These are phyloP conservation scores for Neonectria coccinea DNA, from an alignment of 2,329 filamentous ascomycete species.

Conservation along the genomic window DNA sequence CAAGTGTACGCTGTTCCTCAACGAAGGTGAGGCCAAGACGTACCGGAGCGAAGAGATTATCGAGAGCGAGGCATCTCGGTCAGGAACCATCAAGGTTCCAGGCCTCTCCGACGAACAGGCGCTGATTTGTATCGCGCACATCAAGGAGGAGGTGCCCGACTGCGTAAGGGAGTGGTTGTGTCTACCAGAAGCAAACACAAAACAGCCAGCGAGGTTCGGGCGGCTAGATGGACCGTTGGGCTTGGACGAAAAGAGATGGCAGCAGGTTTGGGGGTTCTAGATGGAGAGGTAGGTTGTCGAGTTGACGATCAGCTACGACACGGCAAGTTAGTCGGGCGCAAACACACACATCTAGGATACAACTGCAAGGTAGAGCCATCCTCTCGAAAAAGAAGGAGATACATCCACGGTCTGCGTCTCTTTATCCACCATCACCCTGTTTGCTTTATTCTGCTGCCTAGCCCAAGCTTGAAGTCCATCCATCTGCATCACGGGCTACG, in stretches of 20 bases:
- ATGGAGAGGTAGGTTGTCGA: background rate
- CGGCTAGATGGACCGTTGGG: conserved; percentile 71
- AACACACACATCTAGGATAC: background rate
- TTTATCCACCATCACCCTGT: background rate
- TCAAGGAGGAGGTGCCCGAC: conserved; percentile 89
- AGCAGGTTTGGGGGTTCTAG: conserved; percentile 70
- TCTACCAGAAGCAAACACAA: conserved; percentile 79
- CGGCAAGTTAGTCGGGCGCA: background rate
- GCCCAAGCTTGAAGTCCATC: background rate
- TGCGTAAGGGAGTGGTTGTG: conserved; percentile 88
- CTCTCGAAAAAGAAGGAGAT: background rate
- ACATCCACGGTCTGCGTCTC: no score
- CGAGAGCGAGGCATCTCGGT: conserved; percentile 59
- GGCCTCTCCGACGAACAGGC: conserved; percentile 80
- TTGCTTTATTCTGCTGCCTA: background rate
- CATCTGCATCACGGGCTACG: no score
- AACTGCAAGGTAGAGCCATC: background rate
- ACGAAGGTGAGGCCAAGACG: conserved; percentile 67
- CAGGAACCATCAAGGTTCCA: conserved; percentile 62
- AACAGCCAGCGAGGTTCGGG: conserved; percentile 71
- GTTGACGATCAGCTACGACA: background rate
- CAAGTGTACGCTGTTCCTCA: conserved; percentile 86
- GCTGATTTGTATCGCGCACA: conserved; percentile 91
- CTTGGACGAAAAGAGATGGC: conserved; percentile 69
- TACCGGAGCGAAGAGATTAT: conserved; percentile 53